phyloP scores from a whole-genome alignment of 805 yeast genomes.

The Candida ipomoeae region DNA sequence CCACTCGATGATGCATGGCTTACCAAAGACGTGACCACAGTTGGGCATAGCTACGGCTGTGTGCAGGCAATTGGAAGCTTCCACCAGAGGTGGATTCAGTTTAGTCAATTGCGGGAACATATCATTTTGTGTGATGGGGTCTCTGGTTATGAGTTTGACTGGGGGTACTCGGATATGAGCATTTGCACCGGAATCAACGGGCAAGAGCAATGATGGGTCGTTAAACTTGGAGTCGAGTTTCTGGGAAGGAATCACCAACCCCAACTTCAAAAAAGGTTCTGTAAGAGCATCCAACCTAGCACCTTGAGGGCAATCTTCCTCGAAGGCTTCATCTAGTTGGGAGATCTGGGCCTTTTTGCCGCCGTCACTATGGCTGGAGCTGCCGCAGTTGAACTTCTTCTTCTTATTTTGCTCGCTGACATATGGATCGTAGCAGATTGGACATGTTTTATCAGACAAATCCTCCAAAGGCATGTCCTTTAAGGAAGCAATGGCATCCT shows the following conservation, averaged over 20 bases:
- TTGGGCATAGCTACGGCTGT: conserved; percentile 16
- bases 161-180: conserved; percentile 12
- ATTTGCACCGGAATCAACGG: conserved; percentile 11
- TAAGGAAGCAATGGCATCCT: conserved; percentile 36
- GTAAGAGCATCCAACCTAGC: conserved; percentile 4
- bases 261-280: neutral
- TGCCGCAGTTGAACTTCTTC: conserved; percentile 6
- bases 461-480: conserved; percentile 19
- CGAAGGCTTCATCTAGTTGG: neutral
- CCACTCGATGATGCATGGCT: conserved; percentile 18
- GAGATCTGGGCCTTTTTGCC: neutral
- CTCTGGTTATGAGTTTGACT: conserved; percentile 6
- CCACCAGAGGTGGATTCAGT: conserved; percentile 1
- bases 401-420: conserved; percentile 15
- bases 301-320: neutral
- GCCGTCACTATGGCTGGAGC: conserved; percentile 6
- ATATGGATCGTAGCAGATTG: conserved; percentile 39
- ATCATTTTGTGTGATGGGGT: conserved; percentile 6
- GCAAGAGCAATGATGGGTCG: conserved; percentile 15
- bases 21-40: conserved; percentile 17
- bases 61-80: conserved; percentile 7
- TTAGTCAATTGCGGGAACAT: conserved; percentile 12
- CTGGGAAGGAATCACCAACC: conserved; percentile 6
- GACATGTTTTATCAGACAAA: conserved; percentile 27
- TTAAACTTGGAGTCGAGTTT: conserved; percentile 1